Evolutionary conservation across 768 basidiomycete genomes (phyloP).

Genomic region (Boletellus sp.): DNA sequence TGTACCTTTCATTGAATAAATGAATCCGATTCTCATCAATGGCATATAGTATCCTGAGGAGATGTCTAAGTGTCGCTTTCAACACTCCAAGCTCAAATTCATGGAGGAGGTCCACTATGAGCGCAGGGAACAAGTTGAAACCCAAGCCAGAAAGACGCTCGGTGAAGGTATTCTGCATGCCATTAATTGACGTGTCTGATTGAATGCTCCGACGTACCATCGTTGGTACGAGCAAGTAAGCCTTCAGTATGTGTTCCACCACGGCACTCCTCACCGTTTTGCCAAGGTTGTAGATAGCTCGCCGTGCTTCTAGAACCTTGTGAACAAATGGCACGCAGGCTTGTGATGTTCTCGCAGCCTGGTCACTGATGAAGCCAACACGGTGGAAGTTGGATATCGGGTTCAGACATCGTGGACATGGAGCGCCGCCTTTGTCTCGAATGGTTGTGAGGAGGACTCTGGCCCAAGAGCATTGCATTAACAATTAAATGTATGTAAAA

Average conservation of each 20-base stretch:
- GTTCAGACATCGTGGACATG: neutral
- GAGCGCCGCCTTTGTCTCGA: neutral
- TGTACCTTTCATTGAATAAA: neutral
- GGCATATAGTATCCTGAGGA: neutral
- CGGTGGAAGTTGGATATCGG: neutral
- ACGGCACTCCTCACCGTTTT: neutral
- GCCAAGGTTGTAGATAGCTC: too few species aligned
- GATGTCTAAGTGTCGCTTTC: neutral
- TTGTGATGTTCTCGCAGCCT: neutral
- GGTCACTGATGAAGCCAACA: neutral
- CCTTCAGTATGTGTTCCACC: neutral
- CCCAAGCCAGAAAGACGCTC: neutral
- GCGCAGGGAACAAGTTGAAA: too few species aligned
- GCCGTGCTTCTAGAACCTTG: neutral
- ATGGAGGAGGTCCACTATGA: too few species aligned
- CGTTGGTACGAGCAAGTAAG: too few species aligned
- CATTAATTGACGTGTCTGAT: too few species aligned
- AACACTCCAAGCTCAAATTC: neutral
- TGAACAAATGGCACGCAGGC: neutral
- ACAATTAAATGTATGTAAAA: neutral
- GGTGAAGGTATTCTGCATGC: neutral
- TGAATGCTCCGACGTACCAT: too few species aligned
- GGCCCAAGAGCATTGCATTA: neutral
- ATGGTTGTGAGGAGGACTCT: neutral
- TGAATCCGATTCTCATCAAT: neutral